Percentiles rank a stretch among this genome's conserved stretches.
phyloP scores from a whole-genome alignment of 78 protist species.

The Dictyostelium purpureum region DNA sequence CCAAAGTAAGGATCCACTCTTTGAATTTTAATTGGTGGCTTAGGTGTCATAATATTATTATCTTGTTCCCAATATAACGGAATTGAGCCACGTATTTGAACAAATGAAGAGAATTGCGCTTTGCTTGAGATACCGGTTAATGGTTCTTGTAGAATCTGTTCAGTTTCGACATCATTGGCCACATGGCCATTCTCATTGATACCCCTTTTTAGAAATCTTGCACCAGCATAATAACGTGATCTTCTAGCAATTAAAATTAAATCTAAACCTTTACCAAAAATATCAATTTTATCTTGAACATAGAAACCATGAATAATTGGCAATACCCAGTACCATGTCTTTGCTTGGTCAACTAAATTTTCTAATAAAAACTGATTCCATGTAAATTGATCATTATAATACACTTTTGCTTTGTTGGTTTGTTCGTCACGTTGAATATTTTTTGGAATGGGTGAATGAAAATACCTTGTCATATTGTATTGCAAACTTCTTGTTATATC shows the following conservation, averaged over 20 bases:
- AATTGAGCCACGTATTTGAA: constrained; percentile 94
- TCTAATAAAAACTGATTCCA: constrained; percentile 92
- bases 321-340: constrained; percentile 82
- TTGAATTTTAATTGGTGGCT: constrained; percentile 86
- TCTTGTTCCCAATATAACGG: constrained; percentile 98
- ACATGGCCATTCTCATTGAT: constrained; percentile 88
- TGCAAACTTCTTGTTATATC: constrained; percentile 93
- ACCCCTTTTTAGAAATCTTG: constrained; percentile 98
- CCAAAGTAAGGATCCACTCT: constrained; percentile 88
- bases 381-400: constrained; percentile 80
- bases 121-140: constrained; percentile 95
- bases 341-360: background rate
- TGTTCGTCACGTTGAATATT: background rate
- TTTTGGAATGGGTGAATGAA: constrained; percentile 51
- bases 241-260: constrained; percentile 96
- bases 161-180: constrained; percentile 98
- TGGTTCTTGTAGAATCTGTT: constrained; percentile 96
- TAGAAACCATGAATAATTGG: constrained; percentile 93
- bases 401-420: background rate
- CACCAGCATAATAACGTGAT: constrained; percentile 96
- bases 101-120: constrained; percentile 78
- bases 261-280: constrained; percentile 59
- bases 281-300: constrained; percentile 67
- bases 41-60: constrained; percentile 75
- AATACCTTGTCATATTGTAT: constrained; percentile 71